These are phyloP conservation scores for Dichotomocladium elegans DNA, from an alignment of 371 early-diverging fungal genomes.

Conservation along the genomic window DNA sequence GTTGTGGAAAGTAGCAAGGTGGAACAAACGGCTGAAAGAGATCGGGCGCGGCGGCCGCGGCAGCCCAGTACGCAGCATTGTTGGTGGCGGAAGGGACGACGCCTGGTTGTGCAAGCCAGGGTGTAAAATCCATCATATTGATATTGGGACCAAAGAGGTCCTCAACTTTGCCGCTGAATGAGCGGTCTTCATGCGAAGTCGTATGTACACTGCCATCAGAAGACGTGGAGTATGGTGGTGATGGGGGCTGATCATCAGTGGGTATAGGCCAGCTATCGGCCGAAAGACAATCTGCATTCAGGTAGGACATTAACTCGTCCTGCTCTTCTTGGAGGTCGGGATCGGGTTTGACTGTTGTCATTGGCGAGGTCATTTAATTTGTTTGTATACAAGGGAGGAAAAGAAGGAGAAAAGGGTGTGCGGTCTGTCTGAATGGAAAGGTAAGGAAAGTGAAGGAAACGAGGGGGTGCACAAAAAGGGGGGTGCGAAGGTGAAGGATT, in stretches of 20 bases:
- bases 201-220: conserved; percentile 2
- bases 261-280: conserved; percentile 11
- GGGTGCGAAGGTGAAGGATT: too few relatives aligned
- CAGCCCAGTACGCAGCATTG: background rate
- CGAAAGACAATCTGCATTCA: conserved; percentile 34
- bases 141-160: background rate
- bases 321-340: conserved; percentile 3
- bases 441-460: too few relatives aligned
- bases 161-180: background rate
- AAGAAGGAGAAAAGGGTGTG: too few relatives aligned
- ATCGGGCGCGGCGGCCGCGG: background rate
- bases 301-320: conserved; percentile 28
- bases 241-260: conserved; percentile 7
- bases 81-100: background rate
- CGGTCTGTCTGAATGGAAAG: too few relatives aligned
- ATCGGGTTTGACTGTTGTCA: background rate
- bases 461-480: too few relatives aligned
- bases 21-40: conserved; percentile 9
- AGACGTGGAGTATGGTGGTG: conserved; percentile 12
- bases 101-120: background rate
- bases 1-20: conserved; percentile 14
- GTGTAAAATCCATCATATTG: conserved; percentile 2
- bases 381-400: too few relatives aligned
- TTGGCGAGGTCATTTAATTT: conserved; percentile 5
- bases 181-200: background rate